Conservation (phyloP, 495 filamentous ascomycete species). For the Terfezia boudieri region DNA sequence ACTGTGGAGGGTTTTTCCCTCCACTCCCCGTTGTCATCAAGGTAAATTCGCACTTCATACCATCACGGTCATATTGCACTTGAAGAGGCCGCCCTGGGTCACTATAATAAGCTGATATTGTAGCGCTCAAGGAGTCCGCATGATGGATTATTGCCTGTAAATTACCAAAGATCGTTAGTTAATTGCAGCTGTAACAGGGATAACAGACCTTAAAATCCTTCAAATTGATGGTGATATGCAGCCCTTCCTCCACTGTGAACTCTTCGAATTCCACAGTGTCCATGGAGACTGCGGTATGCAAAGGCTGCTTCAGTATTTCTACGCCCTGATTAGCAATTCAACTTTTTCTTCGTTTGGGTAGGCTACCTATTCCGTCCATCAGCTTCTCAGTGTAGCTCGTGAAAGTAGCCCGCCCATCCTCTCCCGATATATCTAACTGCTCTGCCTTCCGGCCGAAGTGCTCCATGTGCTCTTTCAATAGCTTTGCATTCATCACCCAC, state of each 20-base stretch:
- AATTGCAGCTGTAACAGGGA: too few relatives aligned
- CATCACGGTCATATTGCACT: constrained; percentile 49
- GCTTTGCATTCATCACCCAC: constrained; percentile 56
- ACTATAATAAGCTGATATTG: constrained; percentile 57
- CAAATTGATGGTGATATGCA: constrained; percentile 74
- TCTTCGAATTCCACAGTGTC: constrained; percentile 72
- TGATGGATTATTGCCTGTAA: constrained; percentile 45
- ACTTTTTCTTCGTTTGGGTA: neutral
- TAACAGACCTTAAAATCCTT: constrained; percentile 61
- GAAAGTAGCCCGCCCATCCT: neutral
- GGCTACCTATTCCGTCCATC: constrained; percentile 52
- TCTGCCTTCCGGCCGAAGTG: constrained; percentile 54
- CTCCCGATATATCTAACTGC: neutral
- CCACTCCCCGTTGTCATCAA: constrained; percentile 43
- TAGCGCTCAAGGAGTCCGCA: constrained; percentile 50
- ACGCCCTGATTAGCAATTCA: constrained; percentile 3
- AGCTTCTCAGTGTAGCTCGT: constrained; percentile 92
- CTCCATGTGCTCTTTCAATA: constrained; percentile 64
- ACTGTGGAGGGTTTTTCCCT: too few relatives aligned
- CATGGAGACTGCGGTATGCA: constrained; percentile 77
- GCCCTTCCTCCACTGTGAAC: constrained; percentile 45
- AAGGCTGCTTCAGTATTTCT: constrained; percentile 82
- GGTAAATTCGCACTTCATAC: constrained; percentile 66
- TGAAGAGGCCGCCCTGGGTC: constrained; percentile 64
- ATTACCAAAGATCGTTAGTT: too few relatives aligned